Conservation (phyloP, 1,139 yeast species). For the Nadsonia starkeyi-henricii region DNA sequence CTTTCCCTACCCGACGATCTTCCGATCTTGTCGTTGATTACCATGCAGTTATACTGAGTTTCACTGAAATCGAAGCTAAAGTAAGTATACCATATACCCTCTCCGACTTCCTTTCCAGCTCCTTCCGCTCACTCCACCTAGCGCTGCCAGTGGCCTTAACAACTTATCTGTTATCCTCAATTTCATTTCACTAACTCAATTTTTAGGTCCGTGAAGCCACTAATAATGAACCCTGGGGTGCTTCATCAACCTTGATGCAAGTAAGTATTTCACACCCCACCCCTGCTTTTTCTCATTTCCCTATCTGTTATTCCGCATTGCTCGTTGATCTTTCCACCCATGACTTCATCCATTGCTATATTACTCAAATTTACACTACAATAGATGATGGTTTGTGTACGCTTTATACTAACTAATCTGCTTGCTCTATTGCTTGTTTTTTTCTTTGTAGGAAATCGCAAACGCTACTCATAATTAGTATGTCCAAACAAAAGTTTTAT, state of each 20-base stretch:
- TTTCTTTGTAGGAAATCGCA: slow-evolving; percentile 50
- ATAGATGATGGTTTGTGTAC: neutral
- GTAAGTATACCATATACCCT: slow-evolving; percentile 26
- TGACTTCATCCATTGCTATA: neutral
- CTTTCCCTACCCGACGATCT: no score
- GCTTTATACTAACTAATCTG: neutral
- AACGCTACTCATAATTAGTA: slow-evolving; percentile 79
- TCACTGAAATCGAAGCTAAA: slow-evolving; percentile 90
- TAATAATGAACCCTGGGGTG: slow-evolving; percentile 99
- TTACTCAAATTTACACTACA: no score
- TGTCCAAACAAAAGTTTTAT: no score
- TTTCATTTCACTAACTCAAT: slow-evolving; percentile 4
- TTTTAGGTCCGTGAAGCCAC: slow-evolving; percentile 66
- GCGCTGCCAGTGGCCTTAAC: no score
- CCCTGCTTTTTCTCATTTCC: neutral
- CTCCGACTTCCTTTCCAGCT: neutral
- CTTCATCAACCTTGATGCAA: slow-evolving; percentile 77
- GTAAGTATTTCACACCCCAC: slow-evolving; percentile 9
- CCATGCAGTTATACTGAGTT: slow-evolving; percentile 58
- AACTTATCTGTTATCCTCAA: no score
- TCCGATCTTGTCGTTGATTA: no score
- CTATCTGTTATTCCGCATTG: no score
- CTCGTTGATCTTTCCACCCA: no score
- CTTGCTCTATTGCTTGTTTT: neutral
- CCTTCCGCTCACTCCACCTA: neutral